Base-by-base conservation (phyloP, 2,329 filamentous ascomycete genomes). In the Colletotrichum australisinense region DNA sequence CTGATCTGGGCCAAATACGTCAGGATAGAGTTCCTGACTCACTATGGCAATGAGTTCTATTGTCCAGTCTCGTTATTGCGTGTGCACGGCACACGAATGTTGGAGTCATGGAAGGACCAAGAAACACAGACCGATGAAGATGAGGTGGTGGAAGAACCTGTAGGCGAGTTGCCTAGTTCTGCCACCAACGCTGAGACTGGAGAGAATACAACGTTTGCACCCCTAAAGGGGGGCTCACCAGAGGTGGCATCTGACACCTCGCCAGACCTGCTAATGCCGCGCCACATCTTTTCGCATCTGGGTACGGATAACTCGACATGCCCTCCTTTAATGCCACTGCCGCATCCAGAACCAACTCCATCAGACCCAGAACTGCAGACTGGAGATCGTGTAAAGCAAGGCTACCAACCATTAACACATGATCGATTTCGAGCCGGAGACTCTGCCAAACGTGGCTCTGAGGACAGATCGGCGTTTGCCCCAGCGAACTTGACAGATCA, bases 31-130 rank as follows among this genome's bases (percentile, higher is more conserved):
- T 97, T 98, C 76, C 82, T 98, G 62, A 95, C 92, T 5, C 96
- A 99, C 81, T 99, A 96, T 81, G 97, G 97, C 9, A 97, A 95
- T 77, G 97, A 99, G 81, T 99, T 94, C 81, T 99, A 98, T 81
- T 99, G 97, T 79, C 97, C 97, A 0, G 86, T 99, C 19, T 98
- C 96, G 73, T 84, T 99, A 22, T 86, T 99, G 66, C 91, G 97
- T 67, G 93, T 99, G 5, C 97, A 99, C 82, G 97, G 97, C 7
- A 98, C 96, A 0, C 97, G 98, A 86, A 93, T 99, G 92, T 91
- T 98, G 78, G 95, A 99, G 80, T 95, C 96, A 69, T 94, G 94
- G 85, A 95, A 96, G 80, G 94, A 97, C 68, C 92, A 94, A 69
- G 94, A 97, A 76, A 53, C 63, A 5, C 86, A 88, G 53, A 86